Conservation (phyloP, 345 rosid genomes). For the Aquilaria sinensis region DNA sequence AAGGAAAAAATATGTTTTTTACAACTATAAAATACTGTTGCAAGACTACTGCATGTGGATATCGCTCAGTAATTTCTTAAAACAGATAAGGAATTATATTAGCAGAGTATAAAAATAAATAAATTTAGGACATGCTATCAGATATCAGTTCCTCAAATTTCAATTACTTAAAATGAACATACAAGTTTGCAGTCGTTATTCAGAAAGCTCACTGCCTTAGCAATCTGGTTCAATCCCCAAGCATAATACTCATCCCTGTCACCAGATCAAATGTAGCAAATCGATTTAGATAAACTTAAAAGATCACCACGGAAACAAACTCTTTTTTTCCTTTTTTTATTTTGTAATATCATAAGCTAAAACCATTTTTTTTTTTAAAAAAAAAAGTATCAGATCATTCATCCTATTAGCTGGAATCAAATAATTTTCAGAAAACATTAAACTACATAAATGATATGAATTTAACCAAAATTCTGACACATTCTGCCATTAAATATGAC, state of each 20-base stretch:
- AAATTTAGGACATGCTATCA: not conserved
- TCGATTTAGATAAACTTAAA: not conserved
- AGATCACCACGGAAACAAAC: not conserved
- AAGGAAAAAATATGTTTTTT: not conserved
- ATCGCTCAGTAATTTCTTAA: not conserved
- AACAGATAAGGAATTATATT: not conserved
- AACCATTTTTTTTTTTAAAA: too few species aligned
- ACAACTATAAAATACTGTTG: too few species aligned
- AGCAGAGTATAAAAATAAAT: not conserved
- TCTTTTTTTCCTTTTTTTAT: too few species aligned
- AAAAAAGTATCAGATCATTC: too few species aligned
- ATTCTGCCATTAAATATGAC: too few species aligned
- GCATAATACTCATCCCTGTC: constrained; percentile 97
- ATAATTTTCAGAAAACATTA: too few species aligned
- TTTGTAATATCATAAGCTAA: too few species aligned
- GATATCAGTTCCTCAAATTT: not conserved
- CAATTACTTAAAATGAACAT: constrained; percentile 23
- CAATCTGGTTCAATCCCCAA: constrained; percentile 84
- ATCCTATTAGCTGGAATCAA: too few species aligned
- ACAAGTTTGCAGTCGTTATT: constrained; percentile 98
- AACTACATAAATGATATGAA: too few species aligned
- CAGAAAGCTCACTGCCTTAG: constrained; percentile 98
- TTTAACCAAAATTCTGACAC: too few species aligned
- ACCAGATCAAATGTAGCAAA: constrained; percentile 10
- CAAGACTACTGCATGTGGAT: not conserved